Base-by-base conservation (phyloP, 2,329 filamentous ascomycete genomes). In the Xylariaceae sp. region DNA sequence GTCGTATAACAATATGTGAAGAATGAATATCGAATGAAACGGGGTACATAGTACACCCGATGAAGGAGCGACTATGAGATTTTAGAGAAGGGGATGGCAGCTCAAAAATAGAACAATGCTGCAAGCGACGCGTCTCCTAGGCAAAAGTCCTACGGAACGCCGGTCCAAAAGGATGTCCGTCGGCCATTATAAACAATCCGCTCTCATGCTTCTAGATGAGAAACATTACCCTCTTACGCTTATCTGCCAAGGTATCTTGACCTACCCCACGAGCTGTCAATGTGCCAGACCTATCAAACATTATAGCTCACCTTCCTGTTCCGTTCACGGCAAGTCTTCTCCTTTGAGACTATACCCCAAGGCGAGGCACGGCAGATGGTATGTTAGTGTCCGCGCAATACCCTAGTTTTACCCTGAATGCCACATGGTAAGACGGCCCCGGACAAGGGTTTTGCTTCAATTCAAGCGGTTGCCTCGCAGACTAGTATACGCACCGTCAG, bases 71-170 rank as follows among this genome's bases (percentile, higher is more conserved):
- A 64, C 62, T 56, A 59, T 53, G 43, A 58, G 59, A 58, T 55
- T 19, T 59, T 32, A 6, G 5, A 45, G 8, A 32, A 45, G 64
- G 52, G 56, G 66, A 51, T 62, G 64, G 54, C 57, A 60, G 62
- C 63, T 65, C 65, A 53, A 60, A 63, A 56, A 46, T 31, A 61
- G 62, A 66, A 66, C 64, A 54, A 54, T 52, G 35, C 53, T 52
- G 49, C 43, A 48, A 50, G 40, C 32, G 37, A 58, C 51, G 27
- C 43, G 49, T 39, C 30, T 32, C 51, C 47, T 54, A 19, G 50
- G 53, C 58, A 49, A 52, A 54, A 48, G 51, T 41, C 46, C 57
- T 39, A 58, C 47, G 43, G 12, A 11, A 37, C 12, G 12, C 35
- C 8, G 35, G 35, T 11, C 35, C 8, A 3, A 2, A 37, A 11